Evolutionary conservation across 768 basidiomycete genomes (phyloP).

Genomic region (Plicaturopsis crispa): DNA sequence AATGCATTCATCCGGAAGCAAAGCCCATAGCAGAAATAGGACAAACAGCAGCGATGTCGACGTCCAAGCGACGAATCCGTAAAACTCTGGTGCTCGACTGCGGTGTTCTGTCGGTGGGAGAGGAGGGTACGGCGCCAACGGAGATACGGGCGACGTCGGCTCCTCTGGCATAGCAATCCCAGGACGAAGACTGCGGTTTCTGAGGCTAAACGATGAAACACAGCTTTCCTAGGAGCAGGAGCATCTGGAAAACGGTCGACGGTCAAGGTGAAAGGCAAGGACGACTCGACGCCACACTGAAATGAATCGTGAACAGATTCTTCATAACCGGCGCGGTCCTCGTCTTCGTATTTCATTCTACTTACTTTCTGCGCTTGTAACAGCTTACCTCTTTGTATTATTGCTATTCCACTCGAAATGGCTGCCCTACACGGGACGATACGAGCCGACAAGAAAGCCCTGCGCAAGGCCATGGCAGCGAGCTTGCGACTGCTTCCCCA

Average conservation of each 20-base stretch:
- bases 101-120: slow-evolving; percentile 35
- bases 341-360: too few species aligned
- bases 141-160: slow-evolving; percentile 38
- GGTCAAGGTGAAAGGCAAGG: too few species aligned
- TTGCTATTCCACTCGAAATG: too few species aligned
- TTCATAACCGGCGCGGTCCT: too few species aligned
- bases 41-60: slow-evolving; percentile 65
- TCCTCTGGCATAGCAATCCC: too few species aligned
- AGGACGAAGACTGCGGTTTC: background rate
- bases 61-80: slow-evolving; percentile 86
- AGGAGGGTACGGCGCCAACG: slow-evolving; percentile 33
- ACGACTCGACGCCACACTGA: too few species aligned
- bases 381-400: too few species aligned
- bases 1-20: slow-evolving; percentile 69
- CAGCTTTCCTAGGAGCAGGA: background rate
- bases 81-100: slow-evolving; percentile 77
- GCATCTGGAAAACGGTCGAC: too few species aligned
- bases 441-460: slow-evolving; percentile 42
- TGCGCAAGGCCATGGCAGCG: slow-evolving; percentile 43
- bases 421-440: too few species aligned
- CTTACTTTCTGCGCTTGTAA: too few species aligned
- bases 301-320: too few species aligned
- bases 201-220: background rate
- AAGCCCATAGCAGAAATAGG: slow-evolving; percentile 72
- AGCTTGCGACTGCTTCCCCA: slow-evolving; percentile 36